Base-by-base conservation (phyloP, 2,329 filamentous ascomycete species). In the Epichloe coenophiala region DNA sequence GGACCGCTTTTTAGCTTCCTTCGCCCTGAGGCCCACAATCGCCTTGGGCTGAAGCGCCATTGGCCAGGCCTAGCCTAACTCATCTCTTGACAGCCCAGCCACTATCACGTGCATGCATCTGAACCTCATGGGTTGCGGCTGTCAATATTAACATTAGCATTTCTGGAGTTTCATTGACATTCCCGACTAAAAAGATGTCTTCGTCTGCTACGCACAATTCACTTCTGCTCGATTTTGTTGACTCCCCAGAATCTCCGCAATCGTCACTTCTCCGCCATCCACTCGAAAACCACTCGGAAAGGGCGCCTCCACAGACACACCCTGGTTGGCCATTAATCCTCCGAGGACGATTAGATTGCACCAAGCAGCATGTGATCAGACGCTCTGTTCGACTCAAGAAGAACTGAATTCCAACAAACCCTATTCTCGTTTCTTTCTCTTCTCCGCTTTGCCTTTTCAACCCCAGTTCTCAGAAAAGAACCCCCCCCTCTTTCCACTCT, bases 321-420 rank as follows among this genome's bases (percentile, higher is more conserved):
- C 31, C 15, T 43, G 4, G 21, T 23, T 13, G 15, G 23, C 41
- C 27, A 31, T 9, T 31, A 8, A 31, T 9, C 27, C 27, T 9
- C 27, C 8, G 27, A 31, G 27, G 27, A 31, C 27, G 27, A 31
- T 31, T 31, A 31, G 8, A 31, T 31, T 31, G 31, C 31, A 31
- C 3, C 19, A 36, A 37, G 46, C 50, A 37, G 46, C 50, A 51
- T 49, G 50, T 51, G 46, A 31, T 31, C 3, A 31, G 7, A 31
- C 27, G 27, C 27, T 8, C 27, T 27, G 23, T 8, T 8, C 2
- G 27, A 27, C 7, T 9, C 27, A 4, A 31, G 27, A 31, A 31
- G 27, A 31, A 31, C 31, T 9, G 31, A 9, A 11, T 11, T 31
- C 31, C 3, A 31, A 11, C 31, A 31, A 31, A 31, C 31, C 31